Percentiles rank a stretch among this genome's conserved stretches.
phyloP scores from a whole-genome alignment of 441 rosid genomes.

The Omphalea diandra region DNA sequence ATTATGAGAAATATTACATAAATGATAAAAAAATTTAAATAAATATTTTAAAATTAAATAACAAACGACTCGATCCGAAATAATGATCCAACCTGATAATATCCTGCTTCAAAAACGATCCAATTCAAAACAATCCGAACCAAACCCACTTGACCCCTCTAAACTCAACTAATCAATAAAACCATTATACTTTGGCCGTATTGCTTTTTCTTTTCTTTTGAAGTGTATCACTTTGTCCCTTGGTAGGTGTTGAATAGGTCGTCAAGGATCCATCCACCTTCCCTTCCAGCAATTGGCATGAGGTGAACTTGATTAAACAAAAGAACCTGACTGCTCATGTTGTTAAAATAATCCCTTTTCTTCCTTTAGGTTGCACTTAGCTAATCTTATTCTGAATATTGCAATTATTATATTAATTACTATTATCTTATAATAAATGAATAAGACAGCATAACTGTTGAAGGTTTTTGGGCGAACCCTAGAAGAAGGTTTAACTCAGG shows the following conservation, averaged over 20 bases:
- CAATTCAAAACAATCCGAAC: no score
- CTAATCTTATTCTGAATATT: background rate
- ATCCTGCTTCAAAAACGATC: no score
- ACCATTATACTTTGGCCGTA: background rate
- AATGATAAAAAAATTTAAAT: no score
- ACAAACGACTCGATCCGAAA: no score
- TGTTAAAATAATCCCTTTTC: background rate
- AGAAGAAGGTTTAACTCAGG: background rate
- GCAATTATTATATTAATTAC: no score
- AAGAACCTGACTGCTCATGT: constrained; percentile 6
- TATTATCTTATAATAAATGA: background rate
- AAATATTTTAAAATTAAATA: no score
- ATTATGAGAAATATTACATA: no score
- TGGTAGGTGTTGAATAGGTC: constrained; percentile 39
- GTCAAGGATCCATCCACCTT: no score
- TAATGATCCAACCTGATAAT: no score
- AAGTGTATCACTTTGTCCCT: constrained; percentile 14
- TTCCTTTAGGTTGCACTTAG: constrained; percentile 26
- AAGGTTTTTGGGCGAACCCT: constrained; percentile 35
- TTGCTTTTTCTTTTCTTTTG: background rate
- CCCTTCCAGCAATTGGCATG: constrained; percentile 15
- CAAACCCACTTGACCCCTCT: no score
- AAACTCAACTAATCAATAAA: no score
- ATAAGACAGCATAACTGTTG: constrained; percentile 26
- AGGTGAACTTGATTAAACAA: constrained; percentile 26